A percentile compares a stretch with the other conserved stretches of the same genome.
Evolutionary conservation across 1,284 basidiomycete genomes (phyloP).

Genomic region (Mycocalia duriaeana): DNA sequence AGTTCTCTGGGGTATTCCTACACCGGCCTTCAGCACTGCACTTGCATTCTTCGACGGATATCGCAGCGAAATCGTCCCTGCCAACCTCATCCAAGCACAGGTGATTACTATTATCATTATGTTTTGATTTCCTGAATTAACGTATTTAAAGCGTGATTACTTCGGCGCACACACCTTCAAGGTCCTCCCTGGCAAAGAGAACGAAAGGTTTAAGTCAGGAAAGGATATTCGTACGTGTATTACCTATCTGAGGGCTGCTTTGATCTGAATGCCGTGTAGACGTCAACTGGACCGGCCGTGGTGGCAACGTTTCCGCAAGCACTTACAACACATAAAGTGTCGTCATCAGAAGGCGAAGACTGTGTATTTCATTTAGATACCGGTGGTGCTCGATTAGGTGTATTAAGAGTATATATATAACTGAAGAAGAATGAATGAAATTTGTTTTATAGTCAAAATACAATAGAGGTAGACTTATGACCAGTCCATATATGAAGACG

Average conservation of each 20-base stretch:
- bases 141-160: slow-evolving; percentile 89
- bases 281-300: slow-evolving; percentile 91
- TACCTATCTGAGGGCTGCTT: no score
- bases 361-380: no score
- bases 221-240: slow-evolving; percentile 78
- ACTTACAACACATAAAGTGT: slow-evolving; percentile 80
- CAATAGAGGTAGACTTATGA: no score
- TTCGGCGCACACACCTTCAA: slow-evolving; percentile 95
- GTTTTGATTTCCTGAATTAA: no score
- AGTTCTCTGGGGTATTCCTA: slow-evolving; percentile 94
- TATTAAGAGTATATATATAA: no score
- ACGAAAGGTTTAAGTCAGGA: slow-evolving; percentile 71
- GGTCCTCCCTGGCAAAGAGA: slow-evolving; percentile 87
- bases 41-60: slow-evolving; percentile 99
- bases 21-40: slow-evolving; percentile 93
- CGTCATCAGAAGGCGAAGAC: background rate
- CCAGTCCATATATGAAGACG: no score
- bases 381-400: no score
- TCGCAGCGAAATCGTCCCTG: slow-evolving; percentile 86
- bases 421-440: no score
- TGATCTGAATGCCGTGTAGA: no score
- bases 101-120: no score
- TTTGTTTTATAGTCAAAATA: no score
- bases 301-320: slow-evolving; percentile 88
- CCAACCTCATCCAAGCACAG: slow-evolving; percentile 95